Base-by-base conservation (phyloP, 352 stramenopile species). In the Pythium biforme region DNA sequence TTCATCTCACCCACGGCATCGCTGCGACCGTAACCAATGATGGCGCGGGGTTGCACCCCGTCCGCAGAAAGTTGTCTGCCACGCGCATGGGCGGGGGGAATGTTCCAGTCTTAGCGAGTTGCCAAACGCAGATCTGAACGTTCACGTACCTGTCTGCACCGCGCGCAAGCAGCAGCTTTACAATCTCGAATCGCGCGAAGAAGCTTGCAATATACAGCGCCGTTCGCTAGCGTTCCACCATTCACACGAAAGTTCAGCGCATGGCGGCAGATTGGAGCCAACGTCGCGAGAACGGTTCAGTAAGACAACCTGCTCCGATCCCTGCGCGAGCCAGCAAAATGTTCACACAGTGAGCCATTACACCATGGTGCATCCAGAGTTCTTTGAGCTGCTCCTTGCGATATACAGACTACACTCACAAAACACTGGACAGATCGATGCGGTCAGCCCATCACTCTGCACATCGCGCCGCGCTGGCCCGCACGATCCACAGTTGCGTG, bases 171-270 rank as follows among this genome's bases (percentile, higher is more conserved):
- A 92, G 65, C 11, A 78, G 46, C 50, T 68, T 64, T 17, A 89
- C 77, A 29, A 86, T 65, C 31, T 88, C 73, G 33, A 77, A 62
- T 3, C 77, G 75, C 0, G 70, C 73, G 34, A 89, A 88, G 66
- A 88, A 89, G 62, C 79, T 89, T 4, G 83, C 79, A n/a, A 86
- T 59, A 29, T 89, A 88, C 61, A 92, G 59, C 17, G 77, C 64
- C 5, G 79, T 89, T 39, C 79, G 66, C 77, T 91, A 20, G 20
- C 37, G 6, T 43, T n/a, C 37, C 37, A n/a, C 37, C 4, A 12
- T 15, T 8, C 10, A 37, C 31, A 20, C 37, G 37, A n/a, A 43
- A 10, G 25, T 29, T 61, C 54, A 61, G 54, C 10, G 26, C n/a
- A n/a, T 43, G 31, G 1, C 14, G 10, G 31, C 31, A 11, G 31